phyloP scores from a whole-genome alignment of 768 basidiomycete species.

The Lentinula aciculospora region DNA sequence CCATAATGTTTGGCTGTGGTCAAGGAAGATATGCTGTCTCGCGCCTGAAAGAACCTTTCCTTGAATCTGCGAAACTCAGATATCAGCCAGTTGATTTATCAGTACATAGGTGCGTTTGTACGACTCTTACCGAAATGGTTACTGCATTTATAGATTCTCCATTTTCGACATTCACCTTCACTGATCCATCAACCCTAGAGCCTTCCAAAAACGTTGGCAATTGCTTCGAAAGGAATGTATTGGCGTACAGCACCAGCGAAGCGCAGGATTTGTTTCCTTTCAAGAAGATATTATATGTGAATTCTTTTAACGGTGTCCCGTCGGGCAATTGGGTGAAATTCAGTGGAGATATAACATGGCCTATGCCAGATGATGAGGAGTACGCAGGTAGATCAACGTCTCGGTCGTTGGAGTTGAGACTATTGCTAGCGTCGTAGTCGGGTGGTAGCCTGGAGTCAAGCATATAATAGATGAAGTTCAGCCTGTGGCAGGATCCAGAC shows the following conservation, averaged over 20 bases:
- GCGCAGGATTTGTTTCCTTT: slow-evolving; percentile 24
- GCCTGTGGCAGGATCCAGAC: not conserved
- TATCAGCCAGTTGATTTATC: not conserved
- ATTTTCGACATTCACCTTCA: slow-evolving; percentile 11
- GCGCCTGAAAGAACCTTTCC: slow-evolving; percentile 35
- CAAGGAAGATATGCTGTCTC: slow-evolving; percentile 28
- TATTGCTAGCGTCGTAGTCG: not conserved
- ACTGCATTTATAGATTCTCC: slow-evolving; percentile 33
- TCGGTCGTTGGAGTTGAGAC: not conserved
- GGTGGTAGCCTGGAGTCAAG: not conserved
- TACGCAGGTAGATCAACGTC: slow-evolving; percentile 3
- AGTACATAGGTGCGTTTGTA: not conserved
- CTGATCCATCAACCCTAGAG: slow-evolving; percentile 14
- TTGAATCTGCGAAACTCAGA: slow-evolving; percentile 23
- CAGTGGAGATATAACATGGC: not conserved
- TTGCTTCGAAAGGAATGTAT: slow-evolving; percentile 23
- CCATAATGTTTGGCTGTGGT: slow-evolving; percentile 30
- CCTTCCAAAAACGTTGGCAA: slow-evolving; percentile 16
- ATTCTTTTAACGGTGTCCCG: not conserved
- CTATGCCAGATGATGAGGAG: not conserved
- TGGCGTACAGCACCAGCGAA: slow-evolving; percentile 31
- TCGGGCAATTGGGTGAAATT: not conserved
- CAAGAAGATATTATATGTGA: not conserved
- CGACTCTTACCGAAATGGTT: slow-evolving; percentile 29
- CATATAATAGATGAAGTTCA: not conserved